Conservation (phyloP, 2,329 filamentous ascomycete species). For the Talaromyces sp. region DNA sequence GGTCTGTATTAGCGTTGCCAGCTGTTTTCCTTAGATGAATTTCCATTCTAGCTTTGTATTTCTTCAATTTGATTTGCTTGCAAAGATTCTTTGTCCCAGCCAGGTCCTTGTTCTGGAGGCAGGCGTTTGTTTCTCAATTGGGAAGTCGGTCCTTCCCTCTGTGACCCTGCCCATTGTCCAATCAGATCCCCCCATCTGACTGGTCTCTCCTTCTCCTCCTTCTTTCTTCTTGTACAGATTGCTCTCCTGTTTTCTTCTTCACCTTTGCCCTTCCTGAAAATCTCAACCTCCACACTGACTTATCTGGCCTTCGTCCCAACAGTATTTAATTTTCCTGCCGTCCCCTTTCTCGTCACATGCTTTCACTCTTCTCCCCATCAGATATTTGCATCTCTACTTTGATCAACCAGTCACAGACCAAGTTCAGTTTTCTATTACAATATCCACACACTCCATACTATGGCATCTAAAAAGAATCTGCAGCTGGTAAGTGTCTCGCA, state of each 20-base stretch:
- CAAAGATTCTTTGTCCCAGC: neutral
- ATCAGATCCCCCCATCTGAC: neutral
- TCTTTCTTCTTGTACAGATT: neutral
- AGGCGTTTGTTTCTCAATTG: neutral
- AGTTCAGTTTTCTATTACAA: no score
- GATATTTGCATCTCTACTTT: neutral
- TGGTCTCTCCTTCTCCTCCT: neutral
- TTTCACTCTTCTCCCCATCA: neutral
- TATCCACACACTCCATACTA: neutral
- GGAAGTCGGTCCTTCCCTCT: neutral
- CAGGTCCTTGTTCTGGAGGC: neutral
- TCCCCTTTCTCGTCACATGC: neutral
- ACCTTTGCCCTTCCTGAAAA: neutral
- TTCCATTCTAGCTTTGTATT: conserved; percentile 5
- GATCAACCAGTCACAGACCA: neutral
- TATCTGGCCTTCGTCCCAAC: neutral
- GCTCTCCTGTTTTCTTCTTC: neutral
- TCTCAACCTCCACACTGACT: neutral
- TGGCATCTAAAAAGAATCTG: neutral
- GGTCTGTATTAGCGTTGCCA: neutral
- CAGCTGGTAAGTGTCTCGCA: neutral
- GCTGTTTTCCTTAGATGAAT: neutral
- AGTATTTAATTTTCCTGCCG: neutral
- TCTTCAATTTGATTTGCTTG: neutral
- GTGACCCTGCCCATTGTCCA: neutral